These are phyloP conservation scores for Coix lacrymajobi DNA, from an alignment of 176 grass and related monocot species.

Conservation along the genomic window DNA sequence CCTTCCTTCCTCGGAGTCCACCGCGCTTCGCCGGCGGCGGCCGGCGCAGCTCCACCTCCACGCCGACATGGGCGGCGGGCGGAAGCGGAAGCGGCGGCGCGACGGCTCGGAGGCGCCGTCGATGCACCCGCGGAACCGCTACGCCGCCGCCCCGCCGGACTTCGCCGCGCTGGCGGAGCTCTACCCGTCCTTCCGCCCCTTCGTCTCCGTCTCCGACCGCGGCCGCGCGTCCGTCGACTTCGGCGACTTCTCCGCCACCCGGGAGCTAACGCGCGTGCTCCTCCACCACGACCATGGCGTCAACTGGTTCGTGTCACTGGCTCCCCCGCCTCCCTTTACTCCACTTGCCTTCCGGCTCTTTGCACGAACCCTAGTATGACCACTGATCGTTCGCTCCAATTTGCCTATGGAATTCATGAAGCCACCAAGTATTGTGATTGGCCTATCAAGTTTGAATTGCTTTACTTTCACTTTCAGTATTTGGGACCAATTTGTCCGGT, in stretches of 20 bases:
- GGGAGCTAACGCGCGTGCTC: slow-evolving; percentile 90
- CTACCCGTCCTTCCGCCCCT: slow-evolving; percentile 75
- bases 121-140: slow-evolving; percentile 80
- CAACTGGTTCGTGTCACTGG: slow-evolving; percentile 42
- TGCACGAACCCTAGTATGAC: background rate
- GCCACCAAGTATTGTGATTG: background rate
- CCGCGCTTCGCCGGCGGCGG: background rate
- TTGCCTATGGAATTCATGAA: background rate
- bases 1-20: background rate
- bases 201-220: slow-evolving; percentile 41
- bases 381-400: background rate
- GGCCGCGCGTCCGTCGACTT: slow-evolving; percentile 51
- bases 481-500: background rate
- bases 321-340: background rate
- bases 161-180: slow-evolving; percentile 70
- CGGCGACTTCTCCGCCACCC: slow-evolving; percentile 53
- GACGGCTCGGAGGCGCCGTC: slow-evolving; percentile 31
- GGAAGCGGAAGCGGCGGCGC: slow-evolving; percentile 34
- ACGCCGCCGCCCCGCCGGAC: slow-evolving; percentile 67
- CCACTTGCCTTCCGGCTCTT: background rate
- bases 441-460: background rate
- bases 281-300: slow-evolving; percentile 89
- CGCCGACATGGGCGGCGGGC: slow-evolving; percentile 24
- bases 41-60: background rate
- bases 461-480: background rate